Evolutionary conservation across 352 stramenopile genomes (phyloP).

Genomic region (Pythium chondricola): DNA sequence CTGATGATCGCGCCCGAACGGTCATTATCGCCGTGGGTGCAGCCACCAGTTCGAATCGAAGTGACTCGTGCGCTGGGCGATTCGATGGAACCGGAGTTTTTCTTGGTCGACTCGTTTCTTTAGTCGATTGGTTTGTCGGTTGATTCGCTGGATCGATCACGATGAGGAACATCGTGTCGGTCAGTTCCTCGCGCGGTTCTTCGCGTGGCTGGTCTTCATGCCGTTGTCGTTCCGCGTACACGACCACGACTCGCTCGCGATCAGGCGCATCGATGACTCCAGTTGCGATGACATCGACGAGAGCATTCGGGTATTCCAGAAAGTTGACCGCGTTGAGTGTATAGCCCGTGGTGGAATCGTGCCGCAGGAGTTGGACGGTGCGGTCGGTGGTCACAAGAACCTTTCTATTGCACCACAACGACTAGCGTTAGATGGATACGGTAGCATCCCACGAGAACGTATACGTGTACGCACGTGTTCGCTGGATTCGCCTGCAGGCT

Average conservation of each 20-base stretch:
- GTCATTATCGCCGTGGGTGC: conserved; percentile 50
- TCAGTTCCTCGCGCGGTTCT: not conserved
- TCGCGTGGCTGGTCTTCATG: not conserved
- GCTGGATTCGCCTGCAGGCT: conserved; percentile 32
- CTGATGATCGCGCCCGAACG: conserved; percentile 25
- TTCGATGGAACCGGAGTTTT: not conserved
- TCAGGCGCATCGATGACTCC: conserved; percentile 36
- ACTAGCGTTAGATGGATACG: too few species aligned
- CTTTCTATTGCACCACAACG: conserved; percentile 29
- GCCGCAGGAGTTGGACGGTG: conserved; percentile 38
- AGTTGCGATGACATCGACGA: conserved; percentile 37
- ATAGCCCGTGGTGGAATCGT: conserved; percentile 28
- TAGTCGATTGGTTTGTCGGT: not conserved
- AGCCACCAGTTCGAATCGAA: conserved; percentile 47
- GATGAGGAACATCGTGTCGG: conserved; percentile 16
- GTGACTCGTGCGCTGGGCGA: not conserved
- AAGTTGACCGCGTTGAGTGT: conserved; percentile 29
- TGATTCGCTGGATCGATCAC: conserved; percentile 5
- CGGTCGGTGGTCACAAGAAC: conserved; percentile 68
- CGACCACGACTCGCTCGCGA: conserved; percentile 36
- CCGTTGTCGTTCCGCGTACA: conserved; percentile 27
- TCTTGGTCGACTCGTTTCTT: not conserved
- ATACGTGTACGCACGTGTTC: conserved; percentile 25
- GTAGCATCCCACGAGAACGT: too few species aligned
- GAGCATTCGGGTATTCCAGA: conserved; percentile 12